Conservation (phyloP, 768 basidiomycete species). For the Lepiota brunneoincarnata region DNA sequence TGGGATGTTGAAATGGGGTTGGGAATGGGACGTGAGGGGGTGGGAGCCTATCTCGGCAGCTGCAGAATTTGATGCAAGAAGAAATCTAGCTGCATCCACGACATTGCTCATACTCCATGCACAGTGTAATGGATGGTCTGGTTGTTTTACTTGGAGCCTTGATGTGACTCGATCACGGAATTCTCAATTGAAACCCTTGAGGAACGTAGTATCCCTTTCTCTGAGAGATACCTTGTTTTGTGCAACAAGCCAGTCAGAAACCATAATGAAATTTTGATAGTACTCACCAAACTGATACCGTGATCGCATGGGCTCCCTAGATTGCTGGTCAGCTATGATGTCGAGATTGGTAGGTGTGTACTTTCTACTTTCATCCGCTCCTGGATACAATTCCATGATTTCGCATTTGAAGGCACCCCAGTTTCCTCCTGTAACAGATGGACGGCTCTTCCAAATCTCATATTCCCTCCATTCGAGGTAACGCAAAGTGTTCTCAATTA, state of each 20-base stretch:
- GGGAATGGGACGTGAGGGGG: not conserved
- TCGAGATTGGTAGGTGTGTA: slow-evolving; percentile 10
- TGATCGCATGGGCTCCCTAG: not conserved
- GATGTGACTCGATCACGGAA: slow-evolving; percentile 5
- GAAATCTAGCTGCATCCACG: too few relatives aligned
- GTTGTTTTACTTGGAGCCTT: too few relatives aligned
- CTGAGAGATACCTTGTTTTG: not conserved
- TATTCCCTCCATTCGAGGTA: too few relatives aligned
- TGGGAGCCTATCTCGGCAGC: not conserved
- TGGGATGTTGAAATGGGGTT: not conserved
- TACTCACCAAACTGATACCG: too few relatives aligned
- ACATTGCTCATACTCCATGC: too few relatives aligned
- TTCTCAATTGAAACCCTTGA: slow-evolving; percentile 10
- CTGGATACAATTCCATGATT: too few relatives aligned
- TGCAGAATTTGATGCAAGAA: not conserved
- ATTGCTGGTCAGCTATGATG: not conserved
- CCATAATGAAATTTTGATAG: slow-evolving; percentile 3
- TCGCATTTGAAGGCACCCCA: too few relatives aligned
- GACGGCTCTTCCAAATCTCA: too few relatives aligned
- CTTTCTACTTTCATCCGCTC: not conserved
- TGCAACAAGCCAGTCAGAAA: not conserved
- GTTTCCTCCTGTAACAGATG: too few relatives aligned
- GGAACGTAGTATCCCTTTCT: slow-evolving; percentile 5
- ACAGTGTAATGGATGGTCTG: too few relatives aligned
- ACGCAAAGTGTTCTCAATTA: too few relatives aligned